Conservation (phyloP, 305 asterid species). For the Solanum chacoense region DNA sequence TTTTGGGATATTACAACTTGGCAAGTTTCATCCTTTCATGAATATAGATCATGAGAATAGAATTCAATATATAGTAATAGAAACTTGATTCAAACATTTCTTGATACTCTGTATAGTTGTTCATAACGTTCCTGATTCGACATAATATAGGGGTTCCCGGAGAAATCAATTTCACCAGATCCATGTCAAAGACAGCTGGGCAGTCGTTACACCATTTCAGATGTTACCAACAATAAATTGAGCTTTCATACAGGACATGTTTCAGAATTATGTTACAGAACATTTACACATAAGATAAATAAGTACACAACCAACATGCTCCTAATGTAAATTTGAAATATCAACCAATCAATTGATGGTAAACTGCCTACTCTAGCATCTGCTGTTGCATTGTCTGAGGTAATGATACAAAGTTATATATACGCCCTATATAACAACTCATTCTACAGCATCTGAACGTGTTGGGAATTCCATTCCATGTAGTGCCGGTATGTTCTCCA, state of each 20-base stretch:
- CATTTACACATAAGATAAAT: not conserved
- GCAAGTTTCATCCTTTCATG: not conserved
- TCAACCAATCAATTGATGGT: not conserved
- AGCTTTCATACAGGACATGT: not conserved
- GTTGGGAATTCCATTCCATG: slow-evolving; percentile 61
- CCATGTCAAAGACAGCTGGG: not conserved
- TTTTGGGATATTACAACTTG: not conserved
- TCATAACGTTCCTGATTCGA: not conserved
- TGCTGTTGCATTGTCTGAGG: not conserved
- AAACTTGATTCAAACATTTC: not conserved
- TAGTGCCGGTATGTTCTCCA: slow-evolving; percentile 57
- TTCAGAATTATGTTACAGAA: not conserved
- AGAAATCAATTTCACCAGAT: not conserved
- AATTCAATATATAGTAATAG: not conserved
- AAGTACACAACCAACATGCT: not conserved
- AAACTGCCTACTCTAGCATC: not conserved
- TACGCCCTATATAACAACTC: not conserved
- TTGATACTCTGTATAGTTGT: not conserved
- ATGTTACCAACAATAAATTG: not conserved
- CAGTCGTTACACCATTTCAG: not conserved
- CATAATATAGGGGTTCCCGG: not conserved
- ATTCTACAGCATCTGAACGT: slow-evolving; percentile 27
- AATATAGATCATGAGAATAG: not conserved
- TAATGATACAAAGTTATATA: not conserved
- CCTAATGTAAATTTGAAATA: not conserved